phyloP scores from a whole-genome alignment of 495 filamentous ascomycete genomes.

The Delitschia confertaspora region DNA sequence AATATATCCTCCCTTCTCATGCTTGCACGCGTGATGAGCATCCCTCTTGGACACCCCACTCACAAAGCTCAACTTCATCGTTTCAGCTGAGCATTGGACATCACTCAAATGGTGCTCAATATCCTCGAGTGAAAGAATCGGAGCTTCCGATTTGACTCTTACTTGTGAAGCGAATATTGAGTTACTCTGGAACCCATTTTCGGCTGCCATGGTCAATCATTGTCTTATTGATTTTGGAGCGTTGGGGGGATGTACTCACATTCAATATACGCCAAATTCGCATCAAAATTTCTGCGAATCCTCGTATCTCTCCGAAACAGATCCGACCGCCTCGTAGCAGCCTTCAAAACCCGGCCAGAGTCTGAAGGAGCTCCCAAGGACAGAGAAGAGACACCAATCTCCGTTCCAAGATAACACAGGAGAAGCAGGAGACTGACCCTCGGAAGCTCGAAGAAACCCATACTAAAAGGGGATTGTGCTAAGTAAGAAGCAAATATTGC shows the following conservation, averaged over 20 bases:
- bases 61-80: slow-evolving; percentile 19
- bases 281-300: slow-evolving; percentile 12
- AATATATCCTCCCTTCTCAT: slow-evolving; percentile 11
- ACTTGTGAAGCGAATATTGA: slow-evolving; percentile 19
- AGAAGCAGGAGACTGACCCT: slow-evolving; percentile 10
- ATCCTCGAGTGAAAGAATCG: slow-evolving; percentile 21
- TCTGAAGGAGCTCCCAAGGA: no score
- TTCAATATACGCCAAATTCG: slow-evolving; percentile 15
- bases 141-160: slow-evolving; percentile 10
- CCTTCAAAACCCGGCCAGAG: slow-evolving; percentile 12
- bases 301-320: slow-evolving; percentile 12
- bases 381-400: no score
- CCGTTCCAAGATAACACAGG: not conserved
- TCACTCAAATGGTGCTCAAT: slow-evolving; percentile 19
- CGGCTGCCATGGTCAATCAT: slow-evolving; percentile 6
- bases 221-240: not conserved
- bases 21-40: slow-evolving; percentile 9
- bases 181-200: slow-evolving; percentile 8
- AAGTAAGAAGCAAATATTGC: no score
- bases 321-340: slow-evolving; percentile 13
- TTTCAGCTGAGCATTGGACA: slow-evolving; percentile 10
- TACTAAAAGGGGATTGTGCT: slow-evolving; percentile 17
- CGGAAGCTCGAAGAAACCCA: slow-evolving; percentile 11
- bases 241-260: not conserved
- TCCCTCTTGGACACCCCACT: slow-evolving; percentile 6